These are phyloP conservation scores for Arthrinium puccinioides DNA, from an alignment of 2,329 filamentous ascomycete species.

Conservation along the genomic window DNA sequence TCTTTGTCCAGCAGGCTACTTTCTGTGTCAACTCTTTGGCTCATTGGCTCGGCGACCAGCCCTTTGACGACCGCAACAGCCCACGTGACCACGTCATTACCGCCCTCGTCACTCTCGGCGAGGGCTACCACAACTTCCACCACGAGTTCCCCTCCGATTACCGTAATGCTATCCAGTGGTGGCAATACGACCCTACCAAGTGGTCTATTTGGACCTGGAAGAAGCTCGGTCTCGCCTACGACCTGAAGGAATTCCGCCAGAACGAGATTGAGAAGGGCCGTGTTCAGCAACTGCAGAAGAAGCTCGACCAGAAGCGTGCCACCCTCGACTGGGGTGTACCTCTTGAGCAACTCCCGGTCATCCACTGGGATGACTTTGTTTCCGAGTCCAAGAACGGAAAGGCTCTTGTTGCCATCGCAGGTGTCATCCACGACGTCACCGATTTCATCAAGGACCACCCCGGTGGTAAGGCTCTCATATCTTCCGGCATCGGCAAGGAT, in stretches of 20 bases:
- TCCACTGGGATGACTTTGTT: conserved; percentile 55
- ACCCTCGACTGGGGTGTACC: conserved; percentile 60
- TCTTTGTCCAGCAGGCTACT: conserved; percentile 44
- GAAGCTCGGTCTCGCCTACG: conserved; percentile 58
- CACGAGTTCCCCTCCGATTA: conserved; percentile 67
- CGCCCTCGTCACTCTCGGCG: conserved; percentile 58
- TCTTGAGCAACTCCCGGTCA: conserved; percentile 38
- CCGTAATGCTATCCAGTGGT: conserved; percentile 63
- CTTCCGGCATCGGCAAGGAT: conserved; percentile 56
- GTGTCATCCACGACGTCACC: conserved; percentile 58
- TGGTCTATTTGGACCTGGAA: conserved; percentile 64
- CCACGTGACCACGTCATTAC: conserved; percentile 63
- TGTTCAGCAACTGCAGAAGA: conserved; percentile 61
- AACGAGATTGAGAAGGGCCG: conserved; percentile 65
- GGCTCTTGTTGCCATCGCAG: conserved; percentile 52
- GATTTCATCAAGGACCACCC: conserved; percentile 63
- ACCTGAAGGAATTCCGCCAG: conserved; percentile 59
- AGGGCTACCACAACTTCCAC: conserved; percentile 70
- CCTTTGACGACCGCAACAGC: conserved; percentile 65
- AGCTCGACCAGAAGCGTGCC: conserved; percentile 57
- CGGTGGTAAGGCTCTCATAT: conserved; percentile 61
- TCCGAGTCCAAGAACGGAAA: conserved; percentile 57
- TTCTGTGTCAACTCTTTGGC: conserved; percentile 48
- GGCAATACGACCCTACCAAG: conserved; percentile 66
- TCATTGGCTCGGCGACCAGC: conserved; percentile 53